Percentiles rank a stretch among this genome's conserved stretches.
These are phyloP conservation scores for Cladosporium sp. DNA, from an alignment of 2,329 filamentous ascomycete species.

Conservation along the genomic window DNA sequence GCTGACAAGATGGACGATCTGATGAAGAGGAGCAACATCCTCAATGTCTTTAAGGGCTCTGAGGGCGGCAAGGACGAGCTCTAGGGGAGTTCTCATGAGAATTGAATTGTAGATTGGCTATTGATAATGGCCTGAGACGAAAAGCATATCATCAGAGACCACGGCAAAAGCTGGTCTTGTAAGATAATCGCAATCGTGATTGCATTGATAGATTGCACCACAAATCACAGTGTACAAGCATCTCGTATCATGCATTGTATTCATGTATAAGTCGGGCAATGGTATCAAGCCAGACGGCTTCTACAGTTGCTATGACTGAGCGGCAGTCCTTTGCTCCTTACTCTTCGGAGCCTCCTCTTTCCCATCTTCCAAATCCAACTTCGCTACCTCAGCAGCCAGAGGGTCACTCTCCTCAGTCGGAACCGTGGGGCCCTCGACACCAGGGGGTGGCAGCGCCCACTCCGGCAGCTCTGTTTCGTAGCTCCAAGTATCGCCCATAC, in stretches of 20 bases:
- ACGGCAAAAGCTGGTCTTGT: too few species aligned
- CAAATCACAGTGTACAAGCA: too few species aligned
- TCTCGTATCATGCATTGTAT: too few species aligned
- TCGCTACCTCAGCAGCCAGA: conserved; percentile 37
- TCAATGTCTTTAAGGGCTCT: conserved; percentile 63
- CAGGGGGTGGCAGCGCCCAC: conserved; percentile 79
- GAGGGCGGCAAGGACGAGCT: conserved; percentile 32
- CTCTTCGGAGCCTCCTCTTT: background rate
- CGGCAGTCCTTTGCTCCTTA: background rate
- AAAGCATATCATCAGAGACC: too few species aligned
- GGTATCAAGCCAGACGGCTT: too few species aligned
- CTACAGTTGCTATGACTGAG: background rate
- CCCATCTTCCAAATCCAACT: conserved; percentile 26
- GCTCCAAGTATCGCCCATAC: conserved; percentile 73
- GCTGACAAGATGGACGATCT: conserved; percentile 85
- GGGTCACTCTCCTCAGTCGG: conserved; percentile 49
- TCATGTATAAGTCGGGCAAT: too few species aligned
- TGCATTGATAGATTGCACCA: too few species aligned
- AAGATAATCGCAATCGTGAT: too few species aligned
- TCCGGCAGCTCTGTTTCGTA: conserved; percentile 77
- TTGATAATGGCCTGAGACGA: too few species aligned
- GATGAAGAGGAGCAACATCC: conserved; percentile 77
- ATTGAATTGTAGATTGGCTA: too few species aligned
- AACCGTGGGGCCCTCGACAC: conserved; percentile 63
- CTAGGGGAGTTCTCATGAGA: conserved; percentile 15